Conservation (phyloP, 768 basidiomycete genomes). For the Exidia glandulosa region DNA sequence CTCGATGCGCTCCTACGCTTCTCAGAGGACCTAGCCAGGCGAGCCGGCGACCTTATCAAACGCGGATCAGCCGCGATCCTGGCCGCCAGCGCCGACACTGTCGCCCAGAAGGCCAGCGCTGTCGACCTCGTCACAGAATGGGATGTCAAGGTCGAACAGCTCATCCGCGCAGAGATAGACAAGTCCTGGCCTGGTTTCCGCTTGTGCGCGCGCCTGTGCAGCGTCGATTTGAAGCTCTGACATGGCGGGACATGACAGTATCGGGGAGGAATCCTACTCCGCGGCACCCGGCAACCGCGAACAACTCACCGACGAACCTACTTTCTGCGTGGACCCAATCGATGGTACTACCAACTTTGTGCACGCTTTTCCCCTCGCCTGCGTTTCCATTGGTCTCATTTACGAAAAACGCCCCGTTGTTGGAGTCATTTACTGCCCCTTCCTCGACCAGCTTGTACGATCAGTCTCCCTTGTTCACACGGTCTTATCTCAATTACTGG, state of each 20-base stretch:
- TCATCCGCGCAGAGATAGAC: slow-evolving; percentile 61
- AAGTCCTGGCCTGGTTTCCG: slow-evolving; percentile 61
- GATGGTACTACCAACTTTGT: slow-evolving; percentile 87
- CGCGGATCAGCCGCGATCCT: slow-evolving; percentile 70
- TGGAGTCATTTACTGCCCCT: slow-evolving; percentile 90
- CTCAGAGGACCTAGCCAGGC: slow-evolving; percentile 56
- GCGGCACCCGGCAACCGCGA: slow-evolving; percentile 46
- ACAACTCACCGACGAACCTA: slow-evolving; percentile 75
- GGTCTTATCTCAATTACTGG: background rate
- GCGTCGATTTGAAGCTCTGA: background rate
- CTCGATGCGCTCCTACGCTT: slow-evolving; percentile 57
- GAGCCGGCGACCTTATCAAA: slow-evolving; percentile 65
- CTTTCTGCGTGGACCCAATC: slow-evolving; percentile 94
- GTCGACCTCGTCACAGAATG: slow-evolving; percentile 94
- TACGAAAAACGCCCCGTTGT: slow-evolving; percentile 71
- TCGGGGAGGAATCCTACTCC: slow-evolving; percentile 90
- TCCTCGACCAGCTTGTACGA: slow-evolving; percentile 68
- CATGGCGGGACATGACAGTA: slow-evolving; percentile 32
- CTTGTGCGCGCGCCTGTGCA: slow-evolving; percentile 62
- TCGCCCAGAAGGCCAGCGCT: slow-evolving; percentile 84
- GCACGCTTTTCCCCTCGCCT: slow-evolving; percentile 77
- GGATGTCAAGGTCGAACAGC: slow-evolving; percentile 81
- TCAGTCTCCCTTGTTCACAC: background rate
- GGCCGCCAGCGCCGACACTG: slow-evolving; percentile 27
- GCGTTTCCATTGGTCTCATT: slow-evolving; percentile 85